Percentiles rank a stretch among this genome's conserved stretches.
Evolutionary conservation across 1,284 basidiomycete genomes (phyloP).

Genomic region (Ceratorhiza oryzae-sativae): DNA sequence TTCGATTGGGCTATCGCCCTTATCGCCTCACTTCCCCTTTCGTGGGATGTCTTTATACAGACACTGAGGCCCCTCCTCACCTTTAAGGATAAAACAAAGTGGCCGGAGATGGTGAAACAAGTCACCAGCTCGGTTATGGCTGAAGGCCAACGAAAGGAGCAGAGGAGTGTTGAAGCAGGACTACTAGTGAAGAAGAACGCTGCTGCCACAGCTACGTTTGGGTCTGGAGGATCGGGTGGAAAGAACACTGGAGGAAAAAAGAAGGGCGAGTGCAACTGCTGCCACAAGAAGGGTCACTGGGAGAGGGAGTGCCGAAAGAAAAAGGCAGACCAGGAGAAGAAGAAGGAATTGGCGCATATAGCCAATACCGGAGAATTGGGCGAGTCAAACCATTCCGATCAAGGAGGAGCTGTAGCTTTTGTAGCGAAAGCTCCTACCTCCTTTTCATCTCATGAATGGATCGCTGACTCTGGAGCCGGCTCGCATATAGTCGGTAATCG

Average conservation of each 20-base stretch:
- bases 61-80: background rate
- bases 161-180: background rate
- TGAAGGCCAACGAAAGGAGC: background rate
- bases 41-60: background rate
- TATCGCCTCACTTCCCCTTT: background rate
- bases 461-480: slow-evolving; percentile 1
- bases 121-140: background rate
- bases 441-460: background rate
- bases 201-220: background rate
- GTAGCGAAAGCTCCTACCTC: background rate
- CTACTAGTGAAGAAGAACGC: background rate
- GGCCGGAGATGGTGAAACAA: background rate
- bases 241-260: background rate
- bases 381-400: background rate
- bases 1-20: background rate
- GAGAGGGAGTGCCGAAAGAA: background rate
- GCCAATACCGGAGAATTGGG: background rate
- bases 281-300: background rate
- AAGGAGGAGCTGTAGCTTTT: background rate
- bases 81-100: background rate
- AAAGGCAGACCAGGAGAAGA: background rate
- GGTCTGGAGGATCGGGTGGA: background rate
- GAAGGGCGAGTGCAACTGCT: background rate
- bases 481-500: background rate
- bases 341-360: background rate